Evolutionary conservation across 1,284 basidiomycete species (phyloP).

Genomic region (Ceratobasidium sp.): DNA sequence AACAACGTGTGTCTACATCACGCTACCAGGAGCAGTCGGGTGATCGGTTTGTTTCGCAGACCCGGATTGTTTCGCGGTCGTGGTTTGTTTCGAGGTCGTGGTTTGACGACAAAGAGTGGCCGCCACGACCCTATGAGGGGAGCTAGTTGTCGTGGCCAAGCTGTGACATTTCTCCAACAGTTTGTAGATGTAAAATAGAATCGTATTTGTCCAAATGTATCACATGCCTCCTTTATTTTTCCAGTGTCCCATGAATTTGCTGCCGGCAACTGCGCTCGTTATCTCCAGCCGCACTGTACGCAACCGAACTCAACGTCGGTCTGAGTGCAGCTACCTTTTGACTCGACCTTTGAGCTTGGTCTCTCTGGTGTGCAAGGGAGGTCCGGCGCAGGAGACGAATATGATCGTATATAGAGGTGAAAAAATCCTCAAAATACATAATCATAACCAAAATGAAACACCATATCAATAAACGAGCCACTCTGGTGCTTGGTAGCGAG

Average conservation of each 20-base stretch:
- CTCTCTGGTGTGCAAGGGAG: background rate
- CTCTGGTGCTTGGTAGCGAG: background rate
- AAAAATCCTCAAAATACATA: background rate
- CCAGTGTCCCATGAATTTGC: background rate
- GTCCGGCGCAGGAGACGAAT: background rate
- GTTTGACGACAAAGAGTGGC: no score
- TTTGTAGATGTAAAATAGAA: no score
- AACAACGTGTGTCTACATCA: no score
- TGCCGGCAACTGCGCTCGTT: background rate
- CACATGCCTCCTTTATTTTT: no score
- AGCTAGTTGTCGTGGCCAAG: no score
- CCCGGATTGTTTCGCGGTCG: background rate
- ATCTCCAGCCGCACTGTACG: background rate
- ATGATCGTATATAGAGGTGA: background rate
- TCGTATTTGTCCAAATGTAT: no score
- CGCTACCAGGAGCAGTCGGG: no score
- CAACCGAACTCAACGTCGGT: slow-evolving; percentile 1
- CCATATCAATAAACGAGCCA: background rate
- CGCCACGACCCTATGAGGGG: no score
- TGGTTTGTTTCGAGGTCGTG: no score
- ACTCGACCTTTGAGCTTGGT: background rate
- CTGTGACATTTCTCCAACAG: no score
- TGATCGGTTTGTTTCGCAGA: no score
- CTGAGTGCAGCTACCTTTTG: background rate
- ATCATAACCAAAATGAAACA: background rate